Base-by-base conservation (phyloP, 202 grass and related monocot species). In the Saccharum hybrid region DNA sequence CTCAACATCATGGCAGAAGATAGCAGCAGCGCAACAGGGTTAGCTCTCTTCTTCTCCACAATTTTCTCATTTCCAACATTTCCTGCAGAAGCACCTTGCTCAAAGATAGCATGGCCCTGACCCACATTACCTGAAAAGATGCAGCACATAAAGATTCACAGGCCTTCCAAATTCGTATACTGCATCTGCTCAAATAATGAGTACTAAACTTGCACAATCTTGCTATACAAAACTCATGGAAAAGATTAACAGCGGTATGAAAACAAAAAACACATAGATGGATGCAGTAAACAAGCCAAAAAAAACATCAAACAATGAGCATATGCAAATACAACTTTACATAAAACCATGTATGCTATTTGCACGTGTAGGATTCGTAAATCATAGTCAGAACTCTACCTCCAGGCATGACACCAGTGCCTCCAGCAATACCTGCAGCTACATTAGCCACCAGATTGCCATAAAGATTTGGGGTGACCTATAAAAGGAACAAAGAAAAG, bases 381-480 rank as follows among this genome's bases (percentile, higher is more conserved):
- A 18, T 46, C 46, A 75, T 4, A 77, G 80, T 34, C 26, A 16
- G 63, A 73, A 64, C 2, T 73, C 8, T 92, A 95, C 90, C 93
- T 92, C 90, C 90, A 80, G 93, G 90, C 93, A 95, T 95, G 83
- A 95, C 93, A 65, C 90, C 93, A 62, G 93, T 84, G 52, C 90
- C 93, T 86, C 93, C 93, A 64, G 90, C 93, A 82, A 95, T 87
- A 81, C 90, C 90, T 80, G 90, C 93, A 80, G 93, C 90, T 68
- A 87, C 85, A 66, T 92, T 92, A 63, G 93, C 81, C 83, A 95
- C 93, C 61, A 95, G 68, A 86, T 95, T 95, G 77, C 93, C 93
- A 87, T 95, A 95, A 78, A 95, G 90, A 86, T 95, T 95, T 71
- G 93, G 93, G 37, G 93, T 95, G 60, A 95, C 93, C 93, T 95